These are phyloP conservation scores for Sequoia sempervirens DNA, from an alignment of 75 land plant genomes.

Conservation along the genomic window DNA sequence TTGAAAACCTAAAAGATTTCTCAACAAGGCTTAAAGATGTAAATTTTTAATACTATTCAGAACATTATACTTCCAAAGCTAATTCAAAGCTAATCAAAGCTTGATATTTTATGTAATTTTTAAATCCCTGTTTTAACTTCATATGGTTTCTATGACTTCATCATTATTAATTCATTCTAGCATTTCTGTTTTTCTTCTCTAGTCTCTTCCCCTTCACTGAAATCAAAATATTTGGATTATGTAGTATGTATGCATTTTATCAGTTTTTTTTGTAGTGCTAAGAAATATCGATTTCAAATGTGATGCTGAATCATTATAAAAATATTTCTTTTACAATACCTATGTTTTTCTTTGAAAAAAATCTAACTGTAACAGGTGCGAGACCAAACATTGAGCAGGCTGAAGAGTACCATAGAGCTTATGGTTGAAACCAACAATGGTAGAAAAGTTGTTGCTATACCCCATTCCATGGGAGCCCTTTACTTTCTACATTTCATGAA, in stretches of 20 bases:
- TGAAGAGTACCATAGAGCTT: slow-evolving; percentile 82
- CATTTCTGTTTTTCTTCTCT: background rate
- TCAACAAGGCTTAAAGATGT: background rate
- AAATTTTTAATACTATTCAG: background rate
- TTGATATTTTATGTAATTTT: background rate
- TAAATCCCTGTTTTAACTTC: background rate
- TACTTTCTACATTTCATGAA: slow-evolving; percentile 95
- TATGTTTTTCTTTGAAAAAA: background rate
- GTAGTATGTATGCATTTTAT: background rate
- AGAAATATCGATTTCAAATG: background rate
- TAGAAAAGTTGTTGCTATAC: slow-evolving; percentile 80
- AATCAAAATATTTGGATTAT: background rate
- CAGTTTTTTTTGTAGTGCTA: background rate
- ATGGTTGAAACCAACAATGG: slow-evolving; percentile 83
- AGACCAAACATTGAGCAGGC: slow-evolving; percentile 73
- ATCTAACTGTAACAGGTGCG: slow-evolving; percentile 40
- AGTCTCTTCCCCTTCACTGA: background rate
- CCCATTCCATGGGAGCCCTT: slow-evolving; percentile 94
- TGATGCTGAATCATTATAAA: background rate
- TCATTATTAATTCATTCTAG: background rate
- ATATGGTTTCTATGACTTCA: background rate
- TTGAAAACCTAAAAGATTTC: background rate
- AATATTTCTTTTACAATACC: background rate
- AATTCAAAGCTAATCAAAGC: background rate
- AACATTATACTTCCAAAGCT: background rate